Evolutionary conservation across 1,139 yeast species (phyloP).

Genomic region (Protomyces inundatus): DNA sequence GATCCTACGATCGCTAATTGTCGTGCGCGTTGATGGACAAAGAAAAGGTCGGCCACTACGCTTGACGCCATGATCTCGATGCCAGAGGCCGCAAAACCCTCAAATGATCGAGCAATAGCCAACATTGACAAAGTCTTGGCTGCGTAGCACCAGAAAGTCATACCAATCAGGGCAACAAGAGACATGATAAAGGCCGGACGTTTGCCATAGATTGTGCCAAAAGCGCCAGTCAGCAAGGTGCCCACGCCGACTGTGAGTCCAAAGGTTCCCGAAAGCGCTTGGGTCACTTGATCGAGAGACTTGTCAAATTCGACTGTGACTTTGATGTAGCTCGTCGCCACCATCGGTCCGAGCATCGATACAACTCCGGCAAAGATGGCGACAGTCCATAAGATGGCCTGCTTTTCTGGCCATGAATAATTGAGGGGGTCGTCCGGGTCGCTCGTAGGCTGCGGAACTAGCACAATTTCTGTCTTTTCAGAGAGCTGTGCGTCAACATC

Average conservation of each 20-base stretch:
- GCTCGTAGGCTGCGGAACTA: not conserved
- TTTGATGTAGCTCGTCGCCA: not conserved
- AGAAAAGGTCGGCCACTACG: not conserved
- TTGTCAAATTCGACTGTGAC: not conserved
- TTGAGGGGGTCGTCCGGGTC: not conserved
- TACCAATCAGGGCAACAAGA: not conserved
- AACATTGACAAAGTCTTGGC: not conserved
- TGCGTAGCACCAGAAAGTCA: not conserved
- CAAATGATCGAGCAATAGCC: not conserved
- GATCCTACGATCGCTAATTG: conserved; percentile 2
- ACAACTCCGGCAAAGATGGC: not conserved
- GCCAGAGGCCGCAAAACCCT: not conserved
- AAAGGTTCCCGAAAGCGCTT: conserved; percentile 3
- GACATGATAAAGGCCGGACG: not conserved
- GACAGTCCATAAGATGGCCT: not conserved
- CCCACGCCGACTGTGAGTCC: not conserved
- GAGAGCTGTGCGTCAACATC: not conserved
- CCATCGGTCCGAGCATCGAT: not conserved
- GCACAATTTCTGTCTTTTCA: not conserved
- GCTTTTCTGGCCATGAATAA: not conserved
- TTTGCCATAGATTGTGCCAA: not conserved
- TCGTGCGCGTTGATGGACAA: not conserved
- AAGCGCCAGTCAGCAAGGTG: not conserved
- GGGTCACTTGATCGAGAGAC: not conserved
- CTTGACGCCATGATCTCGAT: not conserved